These are phyloP conservation scores for Podosphaera leucotricha DNA, from an alignment of 2,329 filamentous ascomycete genomes.

Conservation along the genomic window DNA sequence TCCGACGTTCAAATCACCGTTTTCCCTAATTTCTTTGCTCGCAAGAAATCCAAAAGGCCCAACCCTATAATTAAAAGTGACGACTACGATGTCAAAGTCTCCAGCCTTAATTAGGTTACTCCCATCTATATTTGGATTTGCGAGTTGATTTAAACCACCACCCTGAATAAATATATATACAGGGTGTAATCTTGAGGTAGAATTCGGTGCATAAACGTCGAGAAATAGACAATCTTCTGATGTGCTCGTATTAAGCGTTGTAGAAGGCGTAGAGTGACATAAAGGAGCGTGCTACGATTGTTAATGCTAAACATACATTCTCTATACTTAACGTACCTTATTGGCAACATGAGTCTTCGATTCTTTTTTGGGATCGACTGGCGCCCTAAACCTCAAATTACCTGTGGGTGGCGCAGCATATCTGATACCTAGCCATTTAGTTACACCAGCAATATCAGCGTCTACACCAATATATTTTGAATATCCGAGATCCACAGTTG, in stretches of 20 bases:
- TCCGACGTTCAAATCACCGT: conserved; percentile 40
- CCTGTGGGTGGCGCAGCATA: conserved; percentile 49
- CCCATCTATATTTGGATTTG: conserved; percentile 31
- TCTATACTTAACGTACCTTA: conserved; percentile 6
- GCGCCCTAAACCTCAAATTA: conserved; percentile 39
- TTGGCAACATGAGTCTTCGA: conserved; percentile 9
- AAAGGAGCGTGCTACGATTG: conserved; percentile 9
- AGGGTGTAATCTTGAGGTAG: conserved; percentile 24
- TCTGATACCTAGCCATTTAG: conserved; percentile 51
- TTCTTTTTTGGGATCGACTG: conserved; percentile 29
- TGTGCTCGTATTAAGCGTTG: conserved; percentile 12
- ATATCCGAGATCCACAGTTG: conserved; percentile 36
- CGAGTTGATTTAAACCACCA: conserved; percentile 31
- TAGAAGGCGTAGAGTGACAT: conserved; percentile 11
- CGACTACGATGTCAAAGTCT: conserved; percentile 37
- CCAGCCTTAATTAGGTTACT: conserved; percentile 35
- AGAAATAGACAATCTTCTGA: conserved; percentile 49
- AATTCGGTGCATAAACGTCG: conserved; percentile 35
- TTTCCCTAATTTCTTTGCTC: conserved; percentile 25
- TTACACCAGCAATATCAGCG: conserved; percentile 29
- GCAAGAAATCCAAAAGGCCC: conserved; percentile 51
- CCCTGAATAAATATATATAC: conserved; percentile 38
- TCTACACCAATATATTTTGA: conserved; percentile 36
- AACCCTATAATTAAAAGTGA: conserved; percentile 56
- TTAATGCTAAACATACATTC: not conserved